phyloP scores from a whole-genome alignment of 345 rosid genomes.

The Linum trigynum region DNA sequence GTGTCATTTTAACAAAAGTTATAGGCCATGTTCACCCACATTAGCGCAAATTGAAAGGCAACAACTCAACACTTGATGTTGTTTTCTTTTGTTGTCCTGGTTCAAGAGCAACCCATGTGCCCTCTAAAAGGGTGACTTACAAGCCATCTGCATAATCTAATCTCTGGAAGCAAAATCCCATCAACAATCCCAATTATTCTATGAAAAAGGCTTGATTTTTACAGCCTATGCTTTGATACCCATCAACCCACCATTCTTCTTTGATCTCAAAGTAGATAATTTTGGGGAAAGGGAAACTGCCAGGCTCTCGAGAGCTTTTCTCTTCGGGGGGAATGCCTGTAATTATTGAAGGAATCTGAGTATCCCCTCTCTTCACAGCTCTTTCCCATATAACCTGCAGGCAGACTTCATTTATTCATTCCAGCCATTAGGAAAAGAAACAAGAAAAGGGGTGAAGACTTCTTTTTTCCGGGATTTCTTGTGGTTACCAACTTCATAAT shows the following conservation, averaged over 20 bases:
- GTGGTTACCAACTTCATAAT: no score
- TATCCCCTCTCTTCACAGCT: constrained; percentile 9
- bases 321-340: constrained; percentile 5
- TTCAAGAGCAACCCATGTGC: not conserved
- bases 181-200: not conserved
- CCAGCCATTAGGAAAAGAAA: not conserved
- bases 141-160: not conserved
- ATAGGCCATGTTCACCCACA: no score
- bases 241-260: not conserved
- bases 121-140: not conserved
- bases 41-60: not conserved
- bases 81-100: not conserved
- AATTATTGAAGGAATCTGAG: constrained; percentile 33
- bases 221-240: constrained; percentile 21
- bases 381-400: constrained; percentile 17
- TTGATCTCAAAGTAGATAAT: constrained; percentile 5
- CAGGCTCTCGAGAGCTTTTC: constrained; percentile 15
- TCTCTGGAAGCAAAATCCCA: not conserved
- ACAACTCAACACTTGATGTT: not conserved
- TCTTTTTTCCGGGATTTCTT: no score
- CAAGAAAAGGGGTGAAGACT: not conserved
- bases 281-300: not conserved
- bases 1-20: no score
- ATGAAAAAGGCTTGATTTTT: not conserved
- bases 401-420: constrained; percentile 2